phyloP scores from a whole-genome alignment of 2,329 filamentous ascomycete genomes.

The Torrubiella hemipterigena region DNA sequence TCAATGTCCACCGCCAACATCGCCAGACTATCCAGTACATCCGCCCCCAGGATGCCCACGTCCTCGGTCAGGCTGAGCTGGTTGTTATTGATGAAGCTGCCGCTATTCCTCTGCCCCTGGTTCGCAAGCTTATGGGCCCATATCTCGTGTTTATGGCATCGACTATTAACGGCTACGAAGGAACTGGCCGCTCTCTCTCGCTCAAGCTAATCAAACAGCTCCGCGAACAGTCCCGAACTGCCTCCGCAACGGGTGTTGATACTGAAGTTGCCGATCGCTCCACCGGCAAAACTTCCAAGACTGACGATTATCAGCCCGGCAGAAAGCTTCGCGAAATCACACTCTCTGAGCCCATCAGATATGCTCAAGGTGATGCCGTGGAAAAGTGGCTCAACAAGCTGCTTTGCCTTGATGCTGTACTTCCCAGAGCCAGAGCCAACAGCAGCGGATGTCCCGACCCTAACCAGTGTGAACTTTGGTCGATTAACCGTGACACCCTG shows the following conservation, averaged over 20 bases:
- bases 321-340: constrained; percentile 86
- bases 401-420: constrained; percentile 83
- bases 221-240: constrained; percentile 74
- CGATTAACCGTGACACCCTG: constrained; percentile 91
- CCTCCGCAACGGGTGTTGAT: constrained; percentile 40
- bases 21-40: constrained; percentile 98
- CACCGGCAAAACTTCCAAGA: constrained; percentile 62
- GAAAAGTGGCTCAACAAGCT: constrained; percentile 95
- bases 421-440: constrained; percentile 63
- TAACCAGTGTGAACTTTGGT: constrained; percentile 78
- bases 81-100: constrained; percentile 96
- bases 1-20: constrained; percentile 91
- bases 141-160: constrained; percentile 99
- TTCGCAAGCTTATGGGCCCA: constrained; percentile 87
- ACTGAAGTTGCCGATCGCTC: constrained; percentile 64
- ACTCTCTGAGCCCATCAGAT: constrained; percentile 86
- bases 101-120: constrained; percentile 85
- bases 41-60: constrained; percentile 88
- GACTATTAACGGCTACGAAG: constrained; percentile 97
- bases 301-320: constrained; percentile 49
- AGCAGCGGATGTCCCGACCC: constrained; percentile 84
- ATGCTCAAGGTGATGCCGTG: constrained; percentile 78
- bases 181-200: constrained; percentile 86
- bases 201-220: constrained; percentile 96
- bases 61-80: constrained; percentile 86